Conservation (phyloP, 164 flowering plant genomes). For the Sextonia rubra region DNA sequence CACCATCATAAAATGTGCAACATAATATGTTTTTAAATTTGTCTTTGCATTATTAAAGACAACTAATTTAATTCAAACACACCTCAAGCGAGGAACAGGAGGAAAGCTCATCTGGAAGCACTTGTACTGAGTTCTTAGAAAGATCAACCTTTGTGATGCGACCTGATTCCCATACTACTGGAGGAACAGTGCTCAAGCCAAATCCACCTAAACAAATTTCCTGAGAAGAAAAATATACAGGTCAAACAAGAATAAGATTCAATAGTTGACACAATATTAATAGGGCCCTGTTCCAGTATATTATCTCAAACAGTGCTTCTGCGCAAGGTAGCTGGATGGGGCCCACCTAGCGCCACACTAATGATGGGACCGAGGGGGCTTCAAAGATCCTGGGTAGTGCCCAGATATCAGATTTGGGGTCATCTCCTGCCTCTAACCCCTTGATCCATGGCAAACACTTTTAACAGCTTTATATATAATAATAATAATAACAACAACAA, state of each 20-base stretch:
- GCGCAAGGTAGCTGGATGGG: too few relatives aligned
- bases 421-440: too few relatives aligned
- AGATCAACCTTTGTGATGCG: constrained; percentile 77
- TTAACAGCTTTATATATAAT: too few relatives aligned
- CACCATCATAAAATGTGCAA: not conserved
- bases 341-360: too few relatives aligned
- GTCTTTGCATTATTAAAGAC: not conserved
- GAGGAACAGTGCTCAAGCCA: constrained; percentile 60
- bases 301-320: too few relatives aligned
- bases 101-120: constrained; percentile 69
- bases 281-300: not conserved
- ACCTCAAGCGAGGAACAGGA: constrained; percentile 76
- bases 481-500: too few relatives aligned
- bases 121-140: constrained; percentile 68
- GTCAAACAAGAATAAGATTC: constrained; percentile 3
- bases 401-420: too few relatives aligned
- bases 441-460: too few relatives aligned
- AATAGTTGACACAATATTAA: not conserved
- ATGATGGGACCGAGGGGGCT: too few relatives aligned
- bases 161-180: constrained; percentile 72
- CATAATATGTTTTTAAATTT: too few relatives aligned
- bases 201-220: constrained; percentile 71
- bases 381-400: too few relatives aligned
- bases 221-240: constrained; percentile 31
- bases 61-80: constrained; percentile 5